phyloP scores from a whole-genome alignment of 805 yeast species.

The Kodamaea fukazawae region DNA sequence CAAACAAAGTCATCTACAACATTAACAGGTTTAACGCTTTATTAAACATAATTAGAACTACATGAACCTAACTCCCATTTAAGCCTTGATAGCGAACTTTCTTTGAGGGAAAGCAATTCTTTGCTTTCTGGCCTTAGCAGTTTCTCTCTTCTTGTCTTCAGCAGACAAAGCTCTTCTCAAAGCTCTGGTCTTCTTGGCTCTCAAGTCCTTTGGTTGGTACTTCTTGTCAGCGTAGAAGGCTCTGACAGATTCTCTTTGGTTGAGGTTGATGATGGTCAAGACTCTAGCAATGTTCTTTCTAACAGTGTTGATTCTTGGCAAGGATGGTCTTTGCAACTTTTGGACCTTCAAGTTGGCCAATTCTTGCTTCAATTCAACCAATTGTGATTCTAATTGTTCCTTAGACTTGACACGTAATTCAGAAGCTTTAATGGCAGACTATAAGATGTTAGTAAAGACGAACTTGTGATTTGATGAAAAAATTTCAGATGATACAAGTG shows the following conservation, averaged over 20 bases:
- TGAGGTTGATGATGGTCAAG: conserved; percentile 93
- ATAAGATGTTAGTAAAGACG: conserved; percentile 21
- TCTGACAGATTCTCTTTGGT: conserved; percentile 93
- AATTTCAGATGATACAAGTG: too few species aligned
- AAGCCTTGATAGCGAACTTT: conserved; percentile 98
- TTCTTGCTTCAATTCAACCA: conserved; percentile 94
- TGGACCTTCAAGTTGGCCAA: conserved; percentile 95
- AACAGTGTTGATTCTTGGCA: conserved; percentile 95
- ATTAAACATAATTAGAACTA: conserved; percentile 12
- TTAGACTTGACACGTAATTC: conserved; percentile 97
- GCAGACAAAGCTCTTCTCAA: conserved; percentile 94
- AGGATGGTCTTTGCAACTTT: conserved; percentile 86
- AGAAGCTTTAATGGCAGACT: conserved; percentile 92
- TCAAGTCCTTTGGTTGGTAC: conserved; percentile 96
- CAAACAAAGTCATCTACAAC: neutral
- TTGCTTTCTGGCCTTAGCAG: conserved; percentile 89
- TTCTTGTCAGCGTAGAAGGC: conserved; percentile 94
- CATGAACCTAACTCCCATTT: conserved; percentile 29
- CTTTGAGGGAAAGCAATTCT: conserved; percentile 96
- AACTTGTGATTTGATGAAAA: neutral
- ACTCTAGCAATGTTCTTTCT: conserved; percentile 99
- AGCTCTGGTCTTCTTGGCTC: conserved; percentile 99
- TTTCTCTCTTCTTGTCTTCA: conserved; percentile 75
- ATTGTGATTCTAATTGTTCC: conserved; percentile 92
- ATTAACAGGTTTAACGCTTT: conserved; percentile 5